phyloP scores from a whole-genome alignment of 2,329 filamentous ascomycete genomes.

The Fusarium subtropicale region DNA sequence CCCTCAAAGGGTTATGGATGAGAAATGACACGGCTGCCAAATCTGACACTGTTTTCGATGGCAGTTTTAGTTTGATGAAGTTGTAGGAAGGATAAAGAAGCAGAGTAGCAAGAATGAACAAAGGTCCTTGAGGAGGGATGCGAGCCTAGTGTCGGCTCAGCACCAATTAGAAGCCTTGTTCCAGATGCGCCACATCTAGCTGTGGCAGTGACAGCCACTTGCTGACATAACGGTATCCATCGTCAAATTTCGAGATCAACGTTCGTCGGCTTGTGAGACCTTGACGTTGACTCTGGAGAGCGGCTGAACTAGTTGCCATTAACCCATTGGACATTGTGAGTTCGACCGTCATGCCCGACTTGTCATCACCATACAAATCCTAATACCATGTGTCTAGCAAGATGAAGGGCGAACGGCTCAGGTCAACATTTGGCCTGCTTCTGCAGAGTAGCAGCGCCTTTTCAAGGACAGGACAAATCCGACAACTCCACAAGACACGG shows the following conservation, averaged over 20 bases:
- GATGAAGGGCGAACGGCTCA: conserved; percentile 52
- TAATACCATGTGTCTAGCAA: conserved; percentile 31
- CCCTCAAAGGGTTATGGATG: neutral
- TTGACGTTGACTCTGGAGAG: conserved; percentile 37
- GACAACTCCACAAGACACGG: conserved; percentile 59
- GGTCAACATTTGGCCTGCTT: conserved; percentile 50
- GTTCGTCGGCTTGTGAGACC: conserved; percentile 33
- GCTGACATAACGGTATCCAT: conserved; percentile 50
- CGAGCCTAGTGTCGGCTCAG: conserved; percentile 38
- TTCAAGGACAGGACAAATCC: conserved; percentile 52
- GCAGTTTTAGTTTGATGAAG: conserved; percentile 5
- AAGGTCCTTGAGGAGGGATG: conserved; percentile 26
- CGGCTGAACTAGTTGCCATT: conserved; percentile 37
- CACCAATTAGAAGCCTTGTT: conserved; percentile 26
- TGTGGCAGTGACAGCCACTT: conserved; percentile 22
- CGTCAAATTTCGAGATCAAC: conserved; percentile 49
- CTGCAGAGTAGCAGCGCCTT: conserved; percentile 49
- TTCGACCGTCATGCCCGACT: neutral
- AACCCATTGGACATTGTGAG: conserved; percentile 42
- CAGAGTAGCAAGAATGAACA: conserved; percentile 32
- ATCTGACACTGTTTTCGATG: conserved; percentile 9
- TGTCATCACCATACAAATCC: neutral
- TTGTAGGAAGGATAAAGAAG: conserved; percentile 33
- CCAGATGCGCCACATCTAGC: conserved; percentile 27
- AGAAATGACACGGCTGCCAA: neutral